phyloP scores from a whole-genome alignment of 2,329 filamentous ascomycete species.

The Penicillium sp. region DNA sequence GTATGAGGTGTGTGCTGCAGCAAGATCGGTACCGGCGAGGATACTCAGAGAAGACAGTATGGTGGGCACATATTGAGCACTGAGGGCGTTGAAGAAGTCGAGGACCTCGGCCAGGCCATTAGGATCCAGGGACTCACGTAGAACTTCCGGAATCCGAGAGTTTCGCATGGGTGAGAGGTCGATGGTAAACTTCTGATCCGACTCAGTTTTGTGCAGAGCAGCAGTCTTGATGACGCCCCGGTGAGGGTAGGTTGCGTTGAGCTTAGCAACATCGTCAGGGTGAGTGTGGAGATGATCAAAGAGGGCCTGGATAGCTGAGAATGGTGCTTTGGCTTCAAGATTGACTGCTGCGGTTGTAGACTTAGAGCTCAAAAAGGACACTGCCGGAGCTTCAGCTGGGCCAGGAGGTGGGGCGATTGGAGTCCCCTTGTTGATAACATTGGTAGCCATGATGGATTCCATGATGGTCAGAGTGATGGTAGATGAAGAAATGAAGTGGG shows the following conservation, averaged over 20 bases:
- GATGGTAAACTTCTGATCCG: slow-evolving; percentile 7
- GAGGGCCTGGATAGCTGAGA: neutral
- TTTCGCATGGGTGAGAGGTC: slow-evolving; percentile 1
- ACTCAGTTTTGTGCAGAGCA: neutral
- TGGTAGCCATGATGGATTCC: neutral
- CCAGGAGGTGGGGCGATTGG: neutral
- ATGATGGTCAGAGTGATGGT: neutral
- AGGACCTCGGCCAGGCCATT: neutral
- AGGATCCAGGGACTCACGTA: neutral
- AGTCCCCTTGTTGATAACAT: neutral
- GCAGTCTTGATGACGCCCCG: neutral
- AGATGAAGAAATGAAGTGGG: neutral
- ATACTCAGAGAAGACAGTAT: slow-evolving; percentile 2
- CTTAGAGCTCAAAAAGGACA: neutral
- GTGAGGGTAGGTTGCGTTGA: neutral
- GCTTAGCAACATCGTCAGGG: neutral
- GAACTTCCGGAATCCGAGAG: neutral
- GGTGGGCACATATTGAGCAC: neutral
- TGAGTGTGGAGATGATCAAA: neutral
- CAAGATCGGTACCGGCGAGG: slow-evolving; percentile 3
- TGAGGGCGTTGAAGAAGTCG: neutral
- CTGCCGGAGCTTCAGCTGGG: neutral
- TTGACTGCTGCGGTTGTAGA: neutral
- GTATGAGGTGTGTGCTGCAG: neutral
- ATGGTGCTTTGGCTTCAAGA: neutral